These are phyloP conservation scores for Pyrenopolyporus hunteri DNA, from an alignment of 495 filamentous ascomycete genomes.

Conservation along the genomic window DNA sequence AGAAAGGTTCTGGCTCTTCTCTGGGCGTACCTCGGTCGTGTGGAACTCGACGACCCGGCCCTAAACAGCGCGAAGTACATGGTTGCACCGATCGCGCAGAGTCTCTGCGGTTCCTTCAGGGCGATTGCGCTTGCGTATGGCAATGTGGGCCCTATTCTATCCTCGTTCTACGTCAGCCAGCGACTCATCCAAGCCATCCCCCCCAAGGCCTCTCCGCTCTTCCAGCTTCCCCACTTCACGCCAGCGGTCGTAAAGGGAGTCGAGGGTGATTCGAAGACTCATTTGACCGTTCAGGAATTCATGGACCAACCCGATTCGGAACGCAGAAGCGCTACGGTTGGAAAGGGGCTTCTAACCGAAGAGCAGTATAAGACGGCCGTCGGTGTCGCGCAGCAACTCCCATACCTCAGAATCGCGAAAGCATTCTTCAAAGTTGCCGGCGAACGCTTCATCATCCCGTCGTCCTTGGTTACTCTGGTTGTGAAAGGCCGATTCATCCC, in stretches of 20 bases:
- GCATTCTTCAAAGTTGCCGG: slow-evolving; percentile 98
- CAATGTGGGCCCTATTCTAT: slow-evolving; percentile 78
- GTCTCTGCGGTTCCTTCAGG: slow-evolving; percentile 82
- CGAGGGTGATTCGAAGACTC: slow-evolving; percentile 76
- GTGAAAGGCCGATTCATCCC: slow-evolving; percentile 95
- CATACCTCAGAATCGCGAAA: slow-evolving; percentile 82
- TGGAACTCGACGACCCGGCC: slow-evolving; percentile 72
- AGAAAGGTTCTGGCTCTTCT: slow-evolving; percentile 87
- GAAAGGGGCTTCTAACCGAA: slow-evolving; percentile 73
- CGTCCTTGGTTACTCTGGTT: slow-evolving; percentile 89
- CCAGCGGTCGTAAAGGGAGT: slow-evolving; percentile 72
- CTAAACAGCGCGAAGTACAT: slow-evolving; percentile 78
- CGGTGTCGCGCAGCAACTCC: slow-evolving; percentile 78
- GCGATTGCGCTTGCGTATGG: slow-evolving; percentile 87
- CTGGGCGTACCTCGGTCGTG: slow-evolving; percentile 91
- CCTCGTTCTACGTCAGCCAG: slow-evolving; percentile 82
- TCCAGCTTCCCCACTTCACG: slow-evolving; percentile 91
- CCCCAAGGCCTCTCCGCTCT: slow-evolving; percentile 81
- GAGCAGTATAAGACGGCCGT: slow-evolving; percentile 78
- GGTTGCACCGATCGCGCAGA: slow-evolving; percentile 82
- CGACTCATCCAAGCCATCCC: slow-evolving; percentile 87
- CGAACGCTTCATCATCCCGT: slow-evolving; percentile 90
- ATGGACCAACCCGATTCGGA: slow-evolving; percentile 80
- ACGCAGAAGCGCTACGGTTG: slow-evolving; percentile 70
- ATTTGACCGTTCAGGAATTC: slow-evolving; percentile 82